phyloP scores from a whole-genome alignment of 2,329 filamentous ascomycete genomes.

The Lomentospora prolificans region DNA sequence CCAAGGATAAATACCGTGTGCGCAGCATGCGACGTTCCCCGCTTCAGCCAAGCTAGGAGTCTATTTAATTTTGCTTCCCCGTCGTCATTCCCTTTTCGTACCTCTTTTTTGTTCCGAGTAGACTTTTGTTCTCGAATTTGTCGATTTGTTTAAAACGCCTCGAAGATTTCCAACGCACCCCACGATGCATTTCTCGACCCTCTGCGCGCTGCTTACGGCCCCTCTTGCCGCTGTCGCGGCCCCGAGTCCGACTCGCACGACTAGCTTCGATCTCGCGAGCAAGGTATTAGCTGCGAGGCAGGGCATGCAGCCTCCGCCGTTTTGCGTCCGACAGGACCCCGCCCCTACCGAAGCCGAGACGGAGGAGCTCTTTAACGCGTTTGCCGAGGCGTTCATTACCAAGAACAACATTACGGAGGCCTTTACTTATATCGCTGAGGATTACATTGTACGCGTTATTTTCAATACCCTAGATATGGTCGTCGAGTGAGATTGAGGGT shows the following conservation, averaged over 20 bases:
- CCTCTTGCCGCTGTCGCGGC: neutral
- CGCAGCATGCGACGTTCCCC: neutral
- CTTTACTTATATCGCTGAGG: constrained; percentile 7
- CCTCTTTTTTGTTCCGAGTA: too few relatives aligned
- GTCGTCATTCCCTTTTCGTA: too few relatives aligned
- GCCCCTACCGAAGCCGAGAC: constrained; percentile 4
- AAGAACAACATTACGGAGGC: constrained; percentile 5
- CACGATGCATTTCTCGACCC: neutral
- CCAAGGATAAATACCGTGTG: neutral
- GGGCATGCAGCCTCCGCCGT: neutral
- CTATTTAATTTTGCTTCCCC: neutral
- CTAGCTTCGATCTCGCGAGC: neutral
- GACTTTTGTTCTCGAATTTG: too few relatives aligned
- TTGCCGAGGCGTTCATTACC: constrained; percentile 7
- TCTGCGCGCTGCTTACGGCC: neutral
- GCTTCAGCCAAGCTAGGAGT: neutral
- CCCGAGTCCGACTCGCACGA: neutral
- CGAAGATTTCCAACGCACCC: neutral
- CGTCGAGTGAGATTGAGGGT: too few relatives aligned
- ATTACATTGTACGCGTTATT: constrained; percentile 7
- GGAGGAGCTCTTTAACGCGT: constrained; percentile 5
- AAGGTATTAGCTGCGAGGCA: neutral
- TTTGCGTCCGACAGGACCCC: constrained; percentile 1
- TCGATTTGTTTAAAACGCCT: neutral
- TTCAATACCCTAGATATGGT: neutral